A percentile compares a stretch with the other conserved stretches of the same genome.
Conservation (phyloP, 2,329 filamentous ascomycete genomes). For the Apiospora arundinis region DNA sequence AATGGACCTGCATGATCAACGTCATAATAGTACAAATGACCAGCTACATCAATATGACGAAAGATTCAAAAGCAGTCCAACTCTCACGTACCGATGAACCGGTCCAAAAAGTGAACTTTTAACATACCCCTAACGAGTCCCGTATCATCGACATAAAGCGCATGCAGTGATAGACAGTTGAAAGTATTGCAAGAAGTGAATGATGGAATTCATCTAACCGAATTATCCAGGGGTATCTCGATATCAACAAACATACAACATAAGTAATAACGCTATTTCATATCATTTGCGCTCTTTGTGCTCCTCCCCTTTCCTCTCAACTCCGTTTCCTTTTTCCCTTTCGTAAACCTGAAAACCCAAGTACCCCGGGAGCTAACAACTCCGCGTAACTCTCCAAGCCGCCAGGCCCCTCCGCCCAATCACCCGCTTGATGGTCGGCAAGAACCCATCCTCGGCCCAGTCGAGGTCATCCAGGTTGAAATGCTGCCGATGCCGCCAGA, state of each 20-base stretch:
- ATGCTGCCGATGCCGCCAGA: conserved; percentile 72
- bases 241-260: conserved; percentile 10
- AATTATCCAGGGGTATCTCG: conserved; percentile 15
- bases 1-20: background rate
- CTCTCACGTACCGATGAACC: background rate
- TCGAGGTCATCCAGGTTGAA: conserved; percentile 82
- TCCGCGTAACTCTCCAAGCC: conserved; percentile 70
- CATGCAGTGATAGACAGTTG: too few species aligned
- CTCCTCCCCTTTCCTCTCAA: background rate
- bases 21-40: background rate
- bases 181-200: background rate
- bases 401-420: conserved; percentile 67
- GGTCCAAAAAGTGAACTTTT: too few species aligned
- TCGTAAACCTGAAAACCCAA: conserved; percentile 17
- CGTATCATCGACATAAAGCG: too few species aligned
- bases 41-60: background rate
- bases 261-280: background rate
- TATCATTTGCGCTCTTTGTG: background rate
- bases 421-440: conserved; percentile 72
- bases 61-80: background rate
- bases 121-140: too few species aligned
- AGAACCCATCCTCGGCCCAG: conserved; percentile 77
- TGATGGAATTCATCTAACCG: conserved; percentile 11
- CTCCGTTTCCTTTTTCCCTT: background rate
- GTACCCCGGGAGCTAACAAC: conserved; percentile 45